Evolutionary conservation across 805 yeast species (phyloP).

Genomic region (Nakazawaea pomicola): DNA sequence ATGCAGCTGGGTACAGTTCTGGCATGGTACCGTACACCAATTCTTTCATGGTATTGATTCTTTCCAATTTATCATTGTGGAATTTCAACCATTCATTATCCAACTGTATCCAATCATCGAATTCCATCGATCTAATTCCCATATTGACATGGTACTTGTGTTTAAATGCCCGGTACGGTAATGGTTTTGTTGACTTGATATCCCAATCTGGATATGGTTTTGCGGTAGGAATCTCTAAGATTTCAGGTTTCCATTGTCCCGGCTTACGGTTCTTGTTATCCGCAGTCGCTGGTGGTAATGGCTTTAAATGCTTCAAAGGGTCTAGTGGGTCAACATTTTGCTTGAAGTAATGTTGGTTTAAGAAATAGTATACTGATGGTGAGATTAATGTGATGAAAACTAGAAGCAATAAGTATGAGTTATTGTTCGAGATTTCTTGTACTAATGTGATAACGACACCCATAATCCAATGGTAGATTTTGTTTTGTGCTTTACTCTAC

Average conservation of each 20-base stretch:
- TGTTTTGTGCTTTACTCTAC: too few species aligned
- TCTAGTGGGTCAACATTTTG: constrained; percentile 9
- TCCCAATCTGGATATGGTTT: constrained; percentile 44
- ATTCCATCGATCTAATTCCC: constrained; percentile 64
- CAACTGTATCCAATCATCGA: constrained; percentile 60
- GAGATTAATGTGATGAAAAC: neutral
- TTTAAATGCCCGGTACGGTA: constrained; percentile 65
- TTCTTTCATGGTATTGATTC: constrained; percentile 41
- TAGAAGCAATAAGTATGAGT: constrained; percentile 1
- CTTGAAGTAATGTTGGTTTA: neutral
- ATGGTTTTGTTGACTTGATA: constrained; percentile 42
- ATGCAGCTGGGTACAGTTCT: constrained; percentile 47
- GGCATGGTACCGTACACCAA: constrained; percentile 47
- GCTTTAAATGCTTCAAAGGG: constrained; percentile 16
- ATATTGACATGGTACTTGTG: constrained; percentile 60
- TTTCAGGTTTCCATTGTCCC: constrained; percentile 54
- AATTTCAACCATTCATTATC: constrained; percentile 60
- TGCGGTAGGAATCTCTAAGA: constrained; percentile 45
- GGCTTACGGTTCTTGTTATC: constrained; percentile 40
- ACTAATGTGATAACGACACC: constrained; percentile 5
- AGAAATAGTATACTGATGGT: constrained; percentile 2
- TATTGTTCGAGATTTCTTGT: neutral
- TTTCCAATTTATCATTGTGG: constrained; percentile 45
- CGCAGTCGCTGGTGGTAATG: constrained; percentile 29
- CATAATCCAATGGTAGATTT: too few species aligned